Evolutionary conservation across 345 rosid genomes (phyloP).

Genomic region (Microthlaspi erraticum): DNA sequence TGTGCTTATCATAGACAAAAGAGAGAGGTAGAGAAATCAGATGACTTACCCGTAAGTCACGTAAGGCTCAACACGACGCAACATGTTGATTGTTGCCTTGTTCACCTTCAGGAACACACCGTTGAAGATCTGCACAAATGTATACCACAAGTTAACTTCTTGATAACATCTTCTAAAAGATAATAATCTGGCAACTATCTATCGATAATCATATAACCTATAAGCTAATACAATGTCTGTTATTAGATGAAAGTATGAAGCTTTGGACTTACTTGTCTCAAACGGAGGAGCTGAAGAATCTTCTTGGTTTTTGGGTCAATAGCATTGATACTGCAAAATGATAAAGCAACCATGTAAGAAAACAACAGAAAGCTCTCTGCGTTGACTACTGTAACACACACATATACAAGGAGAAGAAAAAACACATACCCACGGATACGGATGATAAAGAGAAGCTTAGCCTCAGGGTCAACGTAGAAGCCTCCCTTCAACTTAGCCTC

Average conservation of each 20-base stretch:
- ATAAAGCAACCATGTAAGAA: neutral
- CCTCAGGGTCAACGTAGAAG: slow-evolving; percentile 88
- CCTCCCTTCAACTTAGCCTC: slow-evolving; percentile 92
- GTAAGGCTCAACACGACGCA: slow-evolving; percentile 84
- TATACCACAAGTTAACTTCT: slow-evolving; percentile 15
- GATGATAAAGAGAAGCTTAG: slow-evolving; percentile 73
- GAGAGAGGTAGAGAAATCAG: neutral
- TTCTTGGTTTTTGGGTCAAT: slow-evolving; percentile 65
- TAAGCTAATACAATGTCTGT: neutral
- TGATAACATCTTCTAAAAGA: neutral
- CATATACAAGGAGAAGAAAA: neutral
- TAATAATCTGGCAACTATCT: neutral
- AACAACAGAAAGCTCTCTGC: neutral
- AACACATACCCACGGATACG: slow-evolving; percentile 78
- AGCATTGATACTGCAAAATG: slow-evolving; percentile 68
- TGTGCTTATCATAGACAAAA: neutral
- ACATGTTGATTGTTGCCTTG: slow-evolving; percentile 60
- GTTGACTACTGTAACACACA: neutral
- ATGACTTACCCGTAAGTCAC: slow-evolving; percentile 81
- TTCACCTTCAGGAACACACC: slow-evolving; percentile 86
- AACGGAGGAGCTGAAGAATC: slow-evolving; percentile 72
- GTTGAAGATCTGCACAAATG: slow-evolving; percentile 63
- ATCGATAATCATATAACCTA: neutral
- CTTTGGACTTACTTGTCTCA: slow-evolving; percentile 65
- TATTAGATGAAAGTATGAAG: neutral